A percentile compares a stretch with the other conserved stretches of the same genome.
phyloP scores from a whole-genome alignment of 495 filamentous ascomycete genomes.

The Aspergillus haitiensis region DNA sequence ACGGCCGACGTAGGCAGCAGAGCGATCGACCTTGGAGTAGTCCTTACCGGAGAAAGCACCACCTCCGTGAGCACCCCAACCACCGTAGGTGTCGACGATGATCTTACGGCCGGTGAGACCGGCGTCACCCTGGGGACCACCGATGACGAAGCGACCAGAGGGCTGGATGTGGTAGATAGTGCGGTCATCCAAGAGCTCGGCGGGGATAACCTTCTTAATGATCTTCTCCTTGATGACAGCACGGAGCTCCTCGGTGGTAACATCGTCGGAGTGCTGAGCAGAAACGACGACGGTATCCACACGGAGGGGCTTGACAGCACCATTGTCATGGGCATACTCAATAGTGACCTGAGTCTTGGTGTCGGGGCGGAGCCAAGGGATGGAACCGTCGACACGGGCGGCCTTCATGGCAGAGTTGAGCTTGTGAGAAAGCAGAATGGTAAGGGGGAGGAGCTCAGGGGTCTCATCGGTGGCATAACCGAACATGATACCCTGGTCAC shows the following conservation, averaged over 20 bases:
- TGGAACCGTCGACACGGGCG: slow-evolving; percentile 78
- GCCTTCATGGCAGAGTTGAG: slow-evolving; percentile 90
- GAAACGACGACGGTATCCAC: slow-evolving; percentile 97
- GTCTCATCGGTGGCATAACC: slow-evolving; percentile 99
- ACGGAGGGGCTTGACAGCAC: slow-evolving; percentile 85
- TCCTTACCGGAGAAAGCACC: slow-evolving; percentile 99
- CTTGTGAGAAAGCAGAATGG: slow-evolving; percentile 89
- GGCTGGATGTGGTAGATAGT: slow-evolving; percentile 98
- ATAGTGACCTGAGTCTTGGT: slow-evolving; percentile 99
- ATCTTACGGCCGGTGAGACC: slow-evolving; percentile 99
- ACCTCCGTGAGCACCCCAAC: slow-evolving; percentile 99
- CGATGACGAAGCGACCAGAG: slow-evolving; percentile 97
- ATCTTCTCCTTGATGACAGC: slow-evolving; percentile 98
- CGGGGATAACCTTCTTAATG: slow-evolving; percentile 89
- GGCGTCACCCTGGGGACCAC: slow-evolving; percentile 97
- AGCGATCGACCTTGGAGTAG: slow-evolving; percentile 99
- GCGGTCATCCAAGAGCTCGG: slow-evolving; percentile 84
- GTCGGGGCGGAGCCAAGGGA: slow-evolving; percentile 95
- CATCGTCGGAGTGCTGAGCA: slow-evolving; percentile 86
- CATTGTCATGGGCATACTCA: slow-evolving; percentile 95
- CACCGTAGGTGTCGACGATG: slow-evolving; percentile 99
- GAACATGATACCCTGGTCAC: slow-evolving; percentile 99
- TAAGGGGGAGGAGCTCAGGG: slow-evolving; percentile 92
- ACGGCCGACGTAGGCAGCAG: slow-evolving; percentile 92
- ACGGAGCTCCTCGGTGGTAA: slow-evolving; percentile 89